Conservation (phyloP, 176 grass and related monocot species). For the Triticum monococcum region DNA sequence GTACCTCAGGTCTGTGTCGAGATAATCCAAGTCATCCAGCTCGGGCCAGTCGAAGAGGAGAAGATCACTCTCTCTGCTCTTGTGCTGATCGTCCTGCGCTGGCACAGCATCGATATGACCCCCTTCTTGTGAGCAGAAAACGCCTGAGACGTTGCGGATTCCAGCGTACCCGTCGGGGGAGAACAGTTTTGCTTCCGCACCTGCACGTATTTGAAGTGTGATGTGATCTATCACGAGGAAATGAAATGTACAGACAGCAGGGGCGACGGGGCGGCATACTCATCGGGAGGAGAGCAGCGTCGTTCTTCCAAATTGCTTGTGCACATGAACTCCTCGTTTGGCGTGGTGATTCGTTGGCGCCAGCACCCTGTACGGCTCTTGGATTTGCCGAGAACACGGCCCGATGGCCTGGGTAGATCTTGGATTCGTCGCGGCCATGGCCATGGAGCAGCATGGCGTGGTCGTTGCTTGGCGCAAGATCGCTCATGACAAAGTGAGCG, state of each 20-base stretch:
- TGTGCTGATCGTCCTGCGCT: constrained; percentile 1
- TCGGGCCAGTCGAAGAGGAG: constrained; percentile 46
- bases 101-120: background rate
- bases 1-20: constrained; percentile 42
- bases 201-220: background rate
- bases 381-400: background rate
- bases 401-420: no score
- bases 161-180: background rate
- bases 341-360: background rate
- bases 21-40: constrained; percentile 38
- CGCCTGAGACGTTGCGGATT: background rate
- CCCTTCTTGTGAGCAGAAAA: background rate
- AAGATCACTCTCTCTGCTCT: constrained; percentile 19
- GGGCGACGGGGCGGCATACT: background rate
- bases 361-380: background rate
- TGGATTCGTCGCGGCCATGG: constrained; percentile 10
- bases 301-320: background rate
- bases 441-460: constrained; percentile 8
- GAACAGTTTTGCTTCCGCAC: background rate
- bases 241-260: background rate
- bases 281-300: background rate
- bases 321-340: background rate
- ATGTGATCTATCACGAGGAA: background rate
- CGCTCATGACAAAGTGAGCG: background rate
- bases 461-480: constrained; percentile 6